Base-by-base conservation (phyloP, 2,329 filamentous ascomycete species). In the Cladorrhinum sp. region DNA sequence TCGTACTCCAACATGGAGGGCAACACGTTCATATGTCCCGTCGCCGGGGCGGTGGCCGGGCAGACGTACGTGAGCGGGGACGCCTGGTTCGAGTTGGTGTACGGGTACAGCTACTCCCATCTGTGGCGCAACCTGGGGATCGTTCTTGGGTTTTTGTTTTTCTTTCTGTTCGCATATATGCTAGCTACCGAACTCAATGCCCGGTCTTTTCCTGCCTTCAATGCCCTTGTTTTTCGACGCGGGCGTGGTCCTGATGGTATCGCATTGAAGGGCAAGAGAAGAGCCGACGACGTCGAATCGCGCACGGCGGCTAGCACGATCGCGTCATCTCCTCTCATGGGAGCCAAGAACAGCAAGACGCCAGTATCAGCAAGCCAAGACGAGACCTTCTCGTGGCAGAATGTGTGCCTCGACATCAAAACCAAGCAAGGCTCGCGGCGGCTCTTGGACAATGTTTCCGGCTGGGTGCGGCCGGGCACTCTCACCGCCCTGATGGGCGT, bases 401-500 rank as follows among this genome's bases (percentile, higher is more conserved):
- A 87, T 66, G 82, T 90, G 3, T 86, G 83, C 73, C 90, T 63
- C 42, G 61, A 73, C 54, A 73, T 75, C 71, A 83, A 83, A 67
- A 87, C 90, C 72, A 89, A 89, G 72, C 77, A 88, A 16, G 16
- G 36, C 65, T 72, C 76, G 6, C 80, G 86, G 23, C 80, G 83
- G 51, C 66, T 91, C 66, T 75, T 91, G 55, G 84, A 90, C 64
- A 79, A 88, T 62, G 86, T 90, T 12, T 84, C 89, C 68, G 88
- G 88, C 20, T 91, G 86, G 86, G 86, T 91, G 63, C 88, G 89
- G 72, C 88, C 88, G 9, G 88, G 88, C 56, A 89, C 86, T 26
- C 73, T 89, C 49, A 90, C 87, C 18, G 87, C 86, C 28, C 77
- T 90, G 1, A 90, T 90, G 87, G 53, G 53, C 16, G 23, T 55